Base-by-base conservation (phyloP, 352 stramenopile genomes). In the Phytophthora sojae region DNA sequence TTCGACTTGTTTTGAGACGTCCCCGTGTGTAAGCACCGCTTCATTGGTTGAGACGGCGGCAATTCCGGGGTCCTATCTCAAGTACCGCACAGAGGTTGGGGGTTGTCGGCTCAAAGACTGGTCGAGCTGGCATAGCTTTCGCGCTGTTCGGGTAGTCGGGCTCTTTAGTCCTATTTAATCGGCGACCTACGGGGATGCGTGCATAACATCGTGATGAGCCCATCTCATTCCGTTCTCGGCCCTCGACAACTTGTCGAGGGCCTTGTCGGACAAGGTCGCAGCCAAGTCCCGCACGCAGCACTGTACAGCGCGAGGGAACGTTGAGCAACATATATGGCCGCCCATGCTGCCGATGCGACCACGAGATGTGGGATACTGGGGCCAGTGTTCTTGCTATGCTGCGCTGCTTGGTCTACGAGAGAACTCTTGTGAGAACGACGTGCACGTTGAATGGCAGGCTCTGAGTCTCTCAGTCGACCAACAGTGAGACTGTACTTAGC, bases 211-310 rank as follows among this genome's bases (percentile, higher is more conserved):
- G 58, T 50, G 58, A 49, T 64, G 58, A 64, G 39, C 42, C 44
- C 57, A 64, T 64, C 57, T 64, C 37, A 42, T 23, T 7, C 3
- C 23, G 39, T 54, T 45, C 32, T 58, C 53, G 23, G 21, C 49
- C 58, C 25, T 59, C 21, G 23, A 53, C n/a, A n/a, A n/a, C n/a
- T n/a, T n/a, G n/a, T n/a, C n/a, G n/a, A n/a, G n/a, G n/a, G n/a
- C n/a, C n/a, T n/a, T n/a, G n/a, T n/a, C n/a, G n/a, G n/a, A n/a
- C 60, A 52, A 67, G 60, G 60, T 30, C 59, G 45, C 55, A 56
- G 37, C 25, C 19, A 44, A 62, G 29, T 59, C 17, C 39, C 32
- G 12, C 32, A 39, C 39, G 35, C 35, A 44, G 35, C 8, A 15
- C 35, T 44, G 35, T 12, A 44, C 35, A 44, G 12, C 35, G 35